These are phyloP conservation scores for Punica granatum DNA, from an alignment of 345 rosid genomes.

Conservation along the genomic window DNA sequence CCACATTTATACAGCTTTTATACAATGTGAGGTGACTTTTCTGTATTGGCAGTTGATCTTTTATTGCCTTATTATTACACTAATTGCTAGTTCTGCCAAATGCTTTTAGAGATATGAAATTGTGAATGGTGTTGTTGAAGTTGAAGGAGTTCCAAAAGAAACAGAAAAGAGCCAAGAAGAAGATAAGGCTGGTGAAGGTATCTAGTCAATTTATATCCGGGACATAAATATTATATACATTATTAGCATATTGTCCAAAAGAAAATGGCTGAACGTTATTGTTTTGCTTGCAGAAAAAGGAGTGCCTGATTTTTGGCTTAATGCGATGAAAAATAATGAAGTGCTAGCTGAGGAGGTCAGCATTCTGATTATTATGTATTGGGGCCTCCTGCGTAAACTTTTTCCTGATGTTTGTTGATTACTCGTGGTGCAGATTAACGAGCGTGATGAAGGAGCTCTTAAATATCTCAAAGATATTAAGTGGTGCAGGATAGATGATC, in stretches of 20 bases:
- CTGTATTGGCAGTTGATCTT: neutral
- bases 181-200: slow-evolving; percentile 57
- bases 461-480: slow-evolving; percentile 78
- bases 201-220: neutral
- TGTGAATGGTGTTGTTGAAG: slow-evolving; percentile 74
- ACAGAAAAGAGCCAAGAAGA: slow-evolving; percentile 42
- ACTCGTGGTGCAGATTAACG: slow-evolving; percentile 46
- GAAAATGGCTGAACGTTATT: neutral
- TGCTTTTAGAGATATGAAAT: slow-evolving; percentile 68
- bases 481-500: slow-evolving; percentile 73
- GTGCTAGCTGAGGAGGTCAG: slow-evolving; percentile 80
- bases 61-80: neutral
- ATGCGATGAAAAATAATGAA: slow-evolving; percentile 91
- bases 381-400: neutral
- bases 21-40: neutral
- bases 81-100: neutral
- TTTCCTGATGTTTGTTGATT: neutral
- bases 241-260: neutral
- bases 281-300: slow-evolving; percentile 56
- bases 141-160: slow-evolving; percentile 44
- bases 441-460: slow-evolving; percentile 92
- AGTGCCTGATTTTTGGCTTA: slow-evolving; percentile 93
- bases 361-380: slow-evolving; percentile 1
- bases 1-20: neutral
- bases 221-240: neutral